Base-by-base conservation (phyloP, 1,139 yeast species). In the Protomyces arabidopsidicola region DNA sequence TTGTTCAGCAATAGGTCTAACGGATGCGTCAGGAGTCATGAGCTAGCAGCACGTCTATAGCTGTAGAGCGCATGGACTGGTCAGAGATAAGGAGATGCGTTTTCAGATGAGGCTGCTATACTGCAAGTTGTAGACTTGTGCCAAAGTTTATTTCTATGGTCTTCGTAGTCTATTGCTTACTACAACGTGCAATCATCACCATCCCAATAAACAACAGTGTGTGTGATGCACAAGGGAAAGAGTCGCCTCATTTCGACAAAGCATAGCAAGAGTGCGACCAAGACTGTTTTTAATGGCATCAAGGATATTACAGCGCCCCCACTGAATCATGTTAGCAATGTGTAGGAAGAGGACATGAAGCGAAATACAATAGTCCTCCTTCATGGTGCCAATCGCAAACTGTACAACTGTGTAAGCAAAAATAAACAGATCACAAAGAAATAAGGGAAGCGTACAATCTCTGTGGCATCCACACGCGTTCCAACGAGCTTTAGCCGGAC, bases 401-500 rank as follows among this genome's bases (percentile, higher is more conserved):
- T 63, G 39, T 60, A 63, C 60, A 62, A 38, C 42, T 38, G 48
- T 18, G 48, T 66, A 53, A 56, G 52, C 42, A 31, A 18, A 34
- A 56, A 35, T 45, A 39, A 38, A 8, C 5, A 38, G 12, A 38
- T 38, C 42, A 38, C 42, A 5, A 38, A 16, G 2, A 10, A 4
- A 16, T 8, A 39, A 64, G 4, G 9, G 31, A 51, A 35, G 71
- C 77, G 69, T 70, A 75, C 77, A 93, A 93, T 91, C 71, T 95
- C 95, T 72, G 95, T 95, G 18, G 95, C 98, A 76, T 95, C 98
- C 22, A 97, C 90, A 74, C 98, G 84, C 51, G 97, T 95, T 76
- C 98, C 98, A 63, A 93, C 97, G 61, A 93, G 89, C 79, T 93
- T 93, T 71, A 95, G 85, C 74, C 99, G 83, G 39, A 93, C 95